Conservation (phyloP, 208 protist species). For the Crithidia brevicula region DNA sequence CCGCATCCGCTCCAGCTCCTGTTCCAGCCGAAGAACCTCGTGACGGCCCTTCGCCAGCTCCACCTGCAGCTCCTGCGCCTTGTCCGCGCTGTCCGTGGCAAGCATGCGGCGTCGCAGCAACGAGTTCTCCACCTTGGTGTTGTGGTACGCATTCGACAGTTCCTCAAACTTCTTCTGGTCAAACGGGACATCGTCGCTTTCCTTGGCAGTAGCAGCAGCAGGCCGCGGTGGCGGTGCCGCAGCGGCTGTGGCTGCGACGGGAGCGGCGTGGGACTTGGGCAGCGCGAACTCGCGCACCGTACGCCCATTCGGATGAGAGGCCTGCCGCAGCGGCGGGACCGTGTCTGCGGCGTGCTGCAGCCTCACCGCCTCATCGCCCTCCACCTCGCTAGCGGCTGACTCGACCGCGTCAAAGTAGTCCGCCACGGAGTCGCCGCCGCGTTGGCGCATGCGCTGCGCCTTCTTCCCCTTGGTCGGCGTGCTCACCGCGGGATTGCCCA, state of each 20-base stretch:
- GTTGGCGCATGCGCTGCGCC: slow-evolving; percentile 37
- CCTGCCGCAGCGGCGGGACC: slow-evolving; percentile 67
- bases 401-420: slow-evolving; percentile 67
- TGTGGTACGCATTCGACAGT: slow-evolving; percentile 81
- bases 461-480: slow-evolving; percentile 53
- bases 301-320: slow-evolving; percentile 60
- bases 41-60: slow-evolving; percentile 53
- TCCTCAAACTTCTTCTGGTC: slow-evolving; percentile 62
- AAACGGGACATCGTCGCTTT: slow-evolving; percentile 30
- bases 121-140: slow-evolving; percentile 85
- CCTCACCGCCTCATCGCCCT: slow-evolving; percentile 64
- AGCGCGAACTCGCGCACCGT: slow-evolving; percentile 84
- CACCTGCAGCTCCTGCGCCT: slow-evolving; percentile 62
- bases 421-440: slow-evolving; percentile 24
- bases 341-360: slow-evolving; percentile 63
- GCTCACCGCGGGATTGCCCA: slow-evolving; percentile 70
- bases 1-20: slow-evolving; percentile 66
- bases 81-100: slow-evolving; percentile 69
- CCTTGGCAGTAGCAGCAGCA: slow-evolving; percentile 9
- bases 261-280: slow-evolving; percentile 36
- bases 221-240: background rate
- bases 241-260: slow-evolving; percentile 1
- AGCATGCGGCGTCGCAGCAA: slow-evolving; percentile 78
- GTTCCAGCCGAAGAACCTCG: slow-evolving; percentile 57
- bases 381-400: slow-evolving; percentile 58